Percentiles rank a stretch among this genome's conserved stretches.
These are phyloP conservation scores for Ceratocystis cacaofunesta DNA, from an alignment of 2,329 filamentous ascomycete species.

Conservation along the genomic window DNA sequence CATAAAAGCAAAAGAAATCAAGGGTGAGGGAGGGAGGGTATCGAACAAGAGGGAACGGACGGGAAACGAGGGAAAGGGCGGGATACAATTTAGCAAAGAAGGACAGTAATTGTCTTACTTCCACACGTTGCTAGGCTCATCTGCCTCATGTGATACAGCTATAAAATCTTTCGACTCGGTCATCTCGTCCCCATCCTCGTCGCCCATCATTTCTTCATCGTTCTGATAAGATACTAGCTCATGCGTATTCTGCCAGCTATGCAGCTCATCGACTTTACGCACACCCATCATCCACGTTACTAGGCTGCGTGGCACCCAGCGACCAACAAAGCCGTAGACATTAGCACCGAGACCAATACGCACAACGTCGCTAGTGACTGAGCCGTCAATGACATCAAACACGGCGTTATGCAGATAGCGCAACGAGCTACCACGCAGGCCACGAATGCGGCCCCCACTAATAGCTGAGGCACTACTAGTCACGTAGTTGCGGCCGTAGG, in stretches of 20 bases:
- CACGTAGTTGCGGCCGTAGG: conserved; percentile 49
- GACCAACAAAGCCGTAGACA: conserved; percentile 72
- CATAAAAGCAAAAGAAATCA: neutral
- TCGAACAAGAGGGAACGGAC: neutral
- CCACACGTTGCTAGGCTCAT: conserved; percentile 26
- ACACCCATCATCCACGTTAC: conserved; percentile 93
- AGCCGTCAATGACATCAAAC: conserved; percentile 71
- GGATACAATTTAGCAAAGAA: neutral
- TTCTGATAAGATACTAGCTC: neutral
- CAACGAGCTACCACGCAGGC: conserved; percentile 53
- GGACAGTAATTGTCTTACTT: conserved; percentile 14
- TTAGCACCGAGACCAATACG: conserved; percentile 74
- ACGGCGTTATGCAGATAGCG: conserved; percentile 72
- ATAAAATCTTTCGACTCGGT: conserved; percentile 33
- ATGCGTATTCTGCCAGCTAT: conserved; percentile 34
- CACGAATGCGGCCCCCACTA: conserved; percentile 41
- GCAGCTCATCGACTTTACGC: conserved; percentile 43
- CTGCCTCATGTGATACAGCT: conserved; percentile 29
- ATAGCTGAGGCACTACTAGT: conserved; percentile 40
- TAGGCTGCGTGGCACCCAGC: conserved; percentile 59
- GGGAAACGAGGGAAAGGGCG: neutral
- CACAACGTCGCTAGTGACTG: conserved; percentile 45
- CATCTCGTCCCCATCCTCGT: conserved; percentile 16
- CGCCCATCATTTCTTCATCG: conserved; percentile 6
- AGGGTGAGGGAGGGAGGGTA: neutral